Percentiles rank a stretch among this genome's conserved stretches.
These are phyloP conservation scores for Aspergillus latus DNA, from an alignment of 2,329 filamentous ascomycete genomes.

Conservation along the genomic window DNA sequence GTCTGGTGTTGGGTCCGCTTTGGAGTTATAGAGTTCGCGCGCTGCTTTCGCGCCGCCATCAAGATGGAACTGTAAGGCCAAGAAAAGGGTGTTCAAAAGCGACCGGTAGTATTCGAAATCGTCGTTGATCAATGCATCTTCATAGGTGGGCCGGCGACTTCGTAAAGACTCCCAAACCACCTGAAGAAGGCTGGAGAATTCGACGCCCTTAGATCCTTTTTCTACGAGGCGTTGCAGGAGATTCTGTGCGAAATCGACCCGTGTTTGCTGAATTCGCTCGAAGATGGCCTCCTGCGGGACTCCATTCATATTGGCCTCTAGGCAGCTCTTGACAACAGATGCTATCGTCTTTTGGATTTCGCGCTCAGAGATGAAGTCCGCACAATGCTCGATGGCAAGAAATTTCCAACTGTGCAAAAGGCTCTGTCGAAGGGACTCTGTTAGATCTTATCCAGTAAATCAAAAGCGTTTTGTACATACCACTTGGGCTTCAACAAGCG, in stretches of 20 bases:
- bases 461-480: slow-evolving; percentile 48
- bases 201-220: slow-evolving; percentile 49
- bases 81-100: slow-evolving; percentile 79
- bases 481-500: slow-evolving; percentile 87
- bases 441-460: slow-evolving; percentile 26
- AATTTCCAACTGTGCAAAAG: slow-evolving; percentile 89
- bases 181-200: slow-evolving; percentile 56
- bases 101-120: slow-evolving; percentile 75
- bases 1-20: slow-evolving; percentile 42
- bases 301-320: slow-evolving; percentile 71
- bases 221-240: slow-evolving; percentile 76
- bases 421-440: slow-evolving; percentile 49
- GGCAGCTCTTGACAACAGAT: slow-evolving; percentile 72
- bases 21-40: slow-evolving; percentile 37
- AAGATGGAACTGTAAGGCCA: slow-evolving; percentile 64
- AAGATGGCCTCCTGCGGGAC: slow-evolving; percentile 80
- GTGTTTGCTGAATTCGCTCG: slow-evolving; percentile 69
- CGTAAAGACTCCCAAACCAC: slow-evolving; percentile 62
- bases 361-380: slow-evolving; percentile 54
- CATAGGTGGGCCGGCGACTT: slow-evolving; percentile 57
- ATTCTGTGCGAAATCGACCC: slow-evolving; percentile 78
- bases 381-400: slow-evolving; percentile 78
- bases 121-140: slow-evolving; percentile 56
- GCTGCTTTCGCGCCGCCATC: slow-evolving; percentile 34
- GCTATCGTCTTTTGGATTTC: slow-evolving; percentile 69